Base-by-base conservation (phyloP, 2,329 filamentous ascomycete genomes). In the Fusarium buharicum region DNA sequence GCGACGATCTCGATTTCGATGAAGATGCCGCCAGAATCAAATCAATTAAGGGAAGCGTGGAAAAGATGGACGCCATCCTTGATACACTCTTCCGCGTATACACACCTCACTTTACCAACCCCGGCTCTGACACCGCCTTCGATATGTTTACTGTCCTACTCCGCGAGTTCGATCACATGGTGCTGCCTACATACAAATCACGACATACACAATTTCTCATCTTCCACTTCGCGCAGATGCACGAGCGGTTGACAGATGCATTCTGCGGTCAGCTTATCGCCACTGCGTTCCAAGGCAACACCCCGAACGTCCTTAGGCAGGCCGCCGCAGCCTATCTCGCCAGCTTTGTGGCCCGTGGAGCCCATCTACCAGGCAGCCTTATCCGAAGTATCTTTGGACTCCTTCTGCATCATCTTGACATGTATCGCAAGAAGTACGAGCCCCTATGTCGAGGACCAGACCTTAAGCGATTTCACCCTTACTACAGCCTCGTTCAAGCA, bases 121-220 rank as follows among this genome's bases (percentile, higher is more conserved):
- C 90, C 10, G 85, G 88, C 33, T 86, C 87, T 12, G 84, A 89
- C 43, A 82, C 87, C 53, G 89, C 91, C 37, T 86, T 90, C 63
- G 86, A 88, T 52, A 86, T 87, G 45, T 91, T 96, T 67, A 89
- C 91, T 49, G 87, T 91, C 51, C 83, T 99, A 34, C 82, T 98
- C 24, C 86, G 88, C 44, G 93, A 96, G 73, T 99, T 99, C 72
- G 86, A 89, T 59, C 90, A 86, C 72, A 92, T 93, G 70, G 92
- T 99, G 56, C 84, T 99, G 27, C 93, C 93, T 4, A 96, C 93
- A 13, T 93, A 95, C 74, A 91, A 92, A 67, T 96, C 93, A 20
- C 89, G 95, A 30, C 94, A 98, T 74, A 93, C 93, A 0, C 95
- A 99, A 71, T 99, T 98, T 70, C 85, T 99, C 43, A 84, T 98